Base-by-base conservation (phyloP, 2,329 filamentous ascomycete species). In the Ploettnerulaceae sp. region DNA sequence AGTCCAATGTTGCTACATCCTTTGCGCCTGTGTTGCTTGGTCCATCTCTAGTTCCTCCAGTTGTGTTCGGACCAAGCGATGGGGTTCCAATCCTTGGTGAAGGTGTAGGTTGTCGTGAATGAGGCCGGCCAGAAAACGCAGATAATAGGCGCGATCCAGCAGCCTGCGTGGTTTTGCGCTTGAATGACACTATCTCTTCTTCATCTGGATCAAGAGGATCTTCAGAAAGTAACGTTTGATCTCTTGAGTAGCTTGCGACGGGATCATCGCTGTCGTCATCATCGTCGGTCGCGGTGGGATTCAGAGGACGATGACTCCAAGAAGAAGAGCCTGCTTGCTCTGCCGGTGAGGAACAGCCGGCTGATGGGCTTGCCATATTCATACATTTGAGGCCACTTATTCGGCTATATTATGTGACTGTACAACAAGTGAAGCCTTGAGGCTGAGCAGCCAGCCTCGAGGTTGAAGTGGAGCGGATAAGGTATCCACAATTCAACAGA, bases 101-200 rank as follows among this genome's bases (percentile, higher is more conserved):
- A 25, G 56, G 56, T 9, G 51, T 55, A 36, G 56, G 29, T 32
- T 59, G 51, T 44, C 50, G 44, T 15, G 58, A 53, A 18, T 40
- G 51, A 25, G 51, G 46, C 7, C 47, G 51, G 22, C 52, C 53
- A 14, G 61, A 50, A 20, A 62, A 49, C 11, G 54, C 54, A 18
- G 60, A 58, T 21, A 66, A 40, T 37, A 64, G 61, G 21, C 48
- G 50, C 28, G 47, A 56, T 6, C 41, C 48, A 4, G 53, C 17
- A 14, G 54, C 45, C 21, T 56, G 56, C 51, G 73, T 83, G 56
- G 79, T 75, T 54, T 79, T 83, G 61, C 84, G 81, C 70, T 87
- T 88, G 69, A 88, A 89, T 25, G 83, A 84, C 43, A 86, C 67
- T 21, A 74, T 70, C 37, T 76, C 71, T 45, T 68, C 66, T 25